Evolutionary conservation across 1,139 yeast genomes (phyloP), one percentile per base, ranked within the genome.

Genomic region (Magnusiomyces starmeri): DNA sequence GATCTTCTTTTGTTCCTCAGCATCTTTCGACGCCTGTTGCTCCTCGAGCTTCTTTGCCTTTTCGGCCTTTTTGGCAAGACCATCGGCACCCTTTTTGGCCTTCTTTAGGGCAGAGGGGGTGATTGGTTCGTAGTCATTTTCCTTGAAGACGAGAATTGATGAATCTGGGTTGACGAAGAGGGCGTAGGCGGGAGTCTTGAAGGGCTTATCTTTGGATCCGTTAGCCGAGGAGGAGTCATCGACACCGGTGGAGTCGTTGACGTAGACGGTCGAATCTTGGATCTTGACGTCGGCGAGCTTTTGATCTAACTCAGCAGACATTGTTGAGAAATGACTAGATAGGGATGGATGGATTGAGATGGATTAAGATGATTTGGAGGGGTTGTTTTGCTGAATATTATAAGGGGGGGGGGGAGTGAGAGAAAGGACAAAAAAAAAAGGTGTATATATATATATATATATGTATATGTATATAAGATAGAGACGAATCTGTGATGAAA

Each of bases 31-130:
- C 60, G 79, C 77, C 60, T 77, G 78, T 60, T 79, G 81, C 60
- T 78, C 82, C 48, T 79, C 86, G 50, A 74, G 75, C 64, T 81
- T 77, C 62, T 79, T 79, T 57, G 84, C 86, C 74, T 90, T 90
- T 63, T 85, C 94, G 49, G 81, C 83, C 72, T 90, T 94, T 74
- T 90, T 92, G 71, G 80, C 87, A 60, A 92, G 74, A 6, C 95
- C 92, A 43, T 90, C 97, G 57, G 86, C 92, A 54, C 96, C 97
- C 70, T 94, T 94, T 71, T 87, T 87, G 62, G 98, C 97, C 72
- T 90, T 92, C 74, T 94, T 94, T 66, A 90, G 74, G 4, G 96
- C 97, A 50, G 95, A 82, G 3, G 96, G 89, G n/a, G 92, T 76
- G 63, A 94, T 89, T 62, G 85, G 92, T 59, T 74, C 78, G 68